Percentiles rank a stretch among this genome's conserved stretches.
These are phyloP conservation scores for Glycine soja DNA, from an alignment of 306 rosid genomes.

Conservation along the genomic window DNA sequence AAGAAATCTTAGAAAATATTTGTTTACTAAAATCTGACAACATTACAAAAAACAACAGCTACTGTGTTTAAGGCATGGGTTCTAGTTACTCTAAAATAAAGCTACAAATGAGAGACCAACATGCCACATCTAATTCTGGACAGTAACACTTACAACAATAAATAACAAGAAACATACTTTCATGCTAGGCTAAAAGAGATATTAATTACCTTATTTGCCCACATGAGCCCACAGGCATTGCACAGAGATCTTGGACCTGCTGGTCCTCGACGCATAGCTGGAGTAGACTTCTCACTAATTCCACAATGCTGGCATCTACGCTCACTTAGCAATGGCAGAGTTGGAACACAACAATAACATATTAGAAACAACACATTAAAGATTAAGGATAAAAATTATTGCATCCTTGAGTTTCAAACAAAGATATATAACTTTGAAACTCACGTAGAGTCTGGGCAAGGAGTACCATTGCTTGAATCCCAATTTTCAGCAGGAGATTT, in stretches of 20 bases:
- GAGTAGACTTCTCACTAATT: slow-evolving; percentile 65
- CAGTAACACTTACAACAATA: slow-evolving; percentile 1
- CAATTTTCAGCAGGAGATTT: slow-evolving; percentile 57
- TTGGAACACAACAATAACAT: slow-evolving; percentile 35
- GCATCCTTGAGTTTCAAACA: slow-evolving; percentile 30
- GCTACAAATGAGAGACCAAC: slow-evolving; percentile 2
- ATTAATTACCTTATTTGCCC: slow-evolving; percentile 58
- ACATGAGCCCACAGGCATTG: slow-evolving; percentile 70
- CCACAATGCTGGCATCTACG: slow-evolving; percentile 69
- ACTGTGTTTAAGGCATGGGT: slow-evolving; percentile 1
- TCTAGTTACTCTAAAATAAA: slow-evolving; percentile 36
- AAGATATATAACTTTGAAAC: slow-evolving; percentile 46
- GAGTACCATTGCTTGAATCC: slow-evolving; percentile 64
- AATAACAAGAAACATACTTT: slow-evolving; percentile 18
- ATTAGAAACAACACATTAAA: slow-evolving; percentile 4
- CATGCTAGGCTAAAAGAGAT: slow-evolving; percentile 14
- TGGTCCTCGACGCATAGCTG: slow-evolving; percentile 74
- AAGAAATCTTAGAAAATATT: not conserved
- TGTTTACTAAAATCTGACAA: not conserved
- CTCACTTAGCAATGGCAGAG: slow-evolving; percentile 50
- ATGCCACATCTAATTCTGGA: slow-evolving; percentile 25
- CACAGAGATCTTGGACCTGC: slow-evolving; percentile 69
- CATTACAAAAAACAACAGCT: not conserved
- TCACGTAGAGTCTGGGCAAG: slow-evolving; percentile 68
- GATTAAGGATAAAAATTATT: not conserved